Evolutionary conservation across 139 green algal genomes (phyloP), one percentile per base, ranked within the genome.

Genomic region (Eudorina sp.): DNA sequence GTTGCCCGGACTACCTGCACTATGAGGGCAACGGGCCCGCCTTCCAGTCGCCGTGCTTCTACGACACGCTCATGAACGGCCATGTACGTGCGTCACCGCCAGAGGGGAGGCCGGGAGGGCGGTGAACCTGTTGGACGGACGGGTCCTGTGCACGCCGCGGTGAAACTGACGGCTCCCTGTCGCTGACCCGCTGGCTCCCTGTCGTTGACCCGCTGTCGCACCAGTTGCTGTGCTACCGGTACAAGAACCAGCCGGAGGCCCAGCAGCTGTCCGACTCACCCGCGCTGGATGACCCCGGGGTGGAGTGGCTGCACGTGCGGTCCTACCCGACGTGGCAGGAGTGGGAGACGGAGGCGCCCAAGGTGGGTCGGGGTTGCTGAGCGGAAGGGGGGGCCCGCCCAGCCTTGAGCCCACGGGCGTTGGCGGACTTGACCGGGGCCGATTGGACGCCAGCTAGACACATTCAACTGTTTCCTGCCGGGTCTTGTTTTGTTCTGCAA

Each of bases 261-360:
- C 53, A 76, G 41, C 80, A 86, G 80, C 80, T 86, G 41, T 77
- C 60, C 7, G 80, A 86, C 80, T 86, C 60, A 0, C 80, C 80
- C 14, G 60, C 60, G n/a, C 2, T 76, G 29, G 45, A 60, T 41
- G 60, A 86, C 11, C 11, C 80, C 3, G 41, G 0, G 5, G 14
- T 86, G 29, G 80, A 86, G 45, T 86, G 80, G 80, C 8, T 86
- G 36, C 62, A 36, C 5, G 60, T 66, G 41, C 3, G 14, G 45
- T n/a, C 41, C 41, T 64, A 62, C n/a, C 80, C 80, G 29, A 11
- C 0, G 23, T 51, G 8, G 19, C 0, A 62, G 7, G 43, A 77
- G 60, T 38, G 5, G n/a, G 8, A 21, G 45, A 45, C 51, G 2
- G 5, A 48, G 23, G 4, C 25, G 53, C 78, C 78, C 31, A 86